phyloP scores from a whole-genome alignment of 1,284 basidiomycete genomes.

The Erythrobasidium hasegawianum region DNA sequence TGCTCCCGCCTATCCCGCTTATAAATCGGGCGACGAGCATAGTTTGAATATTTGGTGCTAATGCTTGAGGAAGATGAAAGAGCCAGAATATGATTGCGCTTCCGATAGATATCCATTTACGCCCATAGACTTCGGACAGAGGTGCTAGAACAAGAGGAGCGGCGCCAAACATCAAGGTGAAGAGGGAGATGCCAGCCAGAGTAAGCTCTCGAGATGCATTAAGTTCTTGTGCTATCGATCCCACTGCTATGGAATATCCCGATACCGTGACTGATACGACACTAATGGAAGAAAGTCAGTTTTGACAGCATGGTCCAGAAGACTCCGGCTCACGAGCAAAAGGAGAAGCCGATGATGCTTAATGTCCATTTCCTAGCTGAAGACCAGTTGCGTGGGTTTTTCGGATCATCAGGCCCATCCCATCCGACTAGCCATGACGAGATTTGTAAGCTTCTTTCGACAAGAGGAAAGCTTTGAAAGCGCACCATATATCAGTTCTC shows the following conservation, averaged over 20 bases:
- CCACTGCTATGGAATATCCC: constrained; percentile 13
- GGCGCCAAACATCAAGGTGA: constrained; percentile 28
- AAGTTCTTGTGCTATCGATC: background rate
- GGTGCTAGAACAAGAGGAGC: constrained; percentile 33
- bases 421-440: constrained; percentile 15
- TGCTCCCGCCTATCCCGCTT: constrained; percentile 45
- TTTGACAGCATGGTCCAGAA: background rate
- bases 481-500: constrained; percentile 27
- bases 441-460: background rate
- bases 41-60: constrained; percentile 44
- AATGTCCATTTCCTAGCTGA: constrained; percentile 17
- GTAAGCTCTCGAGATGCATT: constrained; percentile 17
- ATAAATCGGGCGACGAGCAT: constrained; percentile 44
- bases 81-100: constrained; percentile 49
- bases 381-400: constrained; percentile 25
- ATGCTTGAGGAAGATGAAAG: constrained; percentile 45
- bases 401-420: constrained; percentile 32
- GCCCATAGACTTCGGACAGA: constrained; percentile 54
- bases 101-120: constrained; percentile 58
- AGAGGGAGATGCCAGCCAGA: constrained; percentile 24
- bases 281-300: constrained; percentile 13
- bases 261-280: constrained; percentile 23
- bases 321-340: constrained; percentile 4
- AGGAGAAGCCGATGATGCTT: constrained; percentile 16
- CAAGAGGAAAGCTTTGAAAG: background rate